Conservation (phyloP, 2,329 filamentous ascomycete species). For the Xylariomycetidae sp. region DNA sequence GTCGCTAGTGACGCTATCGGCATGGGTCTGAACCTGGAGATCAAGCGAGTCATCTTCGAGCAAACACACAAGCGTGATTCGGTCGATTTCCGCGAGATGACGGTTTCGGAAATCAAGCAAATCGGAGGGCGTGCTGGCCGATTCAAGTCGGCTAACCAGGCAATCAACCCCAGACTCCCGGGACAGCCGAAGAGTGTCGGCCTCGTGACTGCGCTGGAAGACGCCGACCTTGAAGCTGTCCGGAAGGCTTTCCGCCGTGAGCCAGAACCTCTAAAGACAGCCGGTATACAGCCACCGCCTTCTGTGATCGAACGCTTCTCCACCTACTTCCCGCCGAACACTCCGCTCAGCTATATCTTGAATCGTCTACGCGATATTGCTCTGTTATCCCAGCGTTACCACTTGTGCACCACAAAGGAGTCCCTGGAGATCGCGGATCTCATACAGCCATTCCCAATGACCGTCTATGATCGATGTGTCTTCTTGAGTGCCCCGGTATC, state of each 20-base stretch:
- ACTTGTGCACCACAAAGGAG: constrained; percentile 60
- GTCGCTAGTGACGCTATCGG: constrained; percentile 95
- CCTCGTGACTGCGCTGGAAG: constrained; percentile 71
- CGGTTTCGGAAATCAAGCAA: constrained; percentile 80
- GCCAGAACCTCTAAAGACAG: constrained; percentile 59
- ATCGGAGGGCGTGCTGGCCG: constrained; percentile 90
- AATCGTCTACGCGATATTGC: constrained; percentile 67
- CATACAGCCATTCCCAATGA: constrained; percentile 67
- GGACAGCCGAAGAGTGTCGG: constrained; percentile 36
- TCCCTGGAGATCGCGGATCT: constrained; percentile 63
- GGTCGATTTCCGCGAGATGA: constrained; percentile 47
- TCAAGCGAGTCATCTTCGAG: constrained; percentile 88
- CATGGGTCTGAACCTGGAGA: constrained; percentile 91
- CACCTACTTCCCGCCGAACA: constrained; percentile 72
- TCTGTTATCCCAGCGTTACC: constrained; percentile 58
- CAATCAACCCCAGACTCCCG: constrained; percentile 24
- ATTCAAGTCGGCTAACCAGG: constrained; percentile 65
- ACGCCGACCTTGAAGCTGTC: constrained; percentile 60
- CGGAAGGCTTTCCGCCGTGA: constrained; percentile 56
- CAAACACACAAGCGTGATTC: constrained; percentile 68
- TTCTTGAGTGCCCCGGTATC: constrained; percentile 67
- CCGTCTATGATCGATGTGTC: constrained; percentile 66
- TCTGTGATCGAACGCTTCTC: constrained; percentile 66
- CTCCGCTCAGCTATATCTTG: constrained; percentile 79
- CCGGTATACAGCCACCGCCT: constrained; percentile 69